A percentile compares a stretch with the other conserved stretches of the same genome.
Evolutionary conservation across 306 rosid genomes (phyloP).

Genomic region (Lagenaria siceraria): DNA sequence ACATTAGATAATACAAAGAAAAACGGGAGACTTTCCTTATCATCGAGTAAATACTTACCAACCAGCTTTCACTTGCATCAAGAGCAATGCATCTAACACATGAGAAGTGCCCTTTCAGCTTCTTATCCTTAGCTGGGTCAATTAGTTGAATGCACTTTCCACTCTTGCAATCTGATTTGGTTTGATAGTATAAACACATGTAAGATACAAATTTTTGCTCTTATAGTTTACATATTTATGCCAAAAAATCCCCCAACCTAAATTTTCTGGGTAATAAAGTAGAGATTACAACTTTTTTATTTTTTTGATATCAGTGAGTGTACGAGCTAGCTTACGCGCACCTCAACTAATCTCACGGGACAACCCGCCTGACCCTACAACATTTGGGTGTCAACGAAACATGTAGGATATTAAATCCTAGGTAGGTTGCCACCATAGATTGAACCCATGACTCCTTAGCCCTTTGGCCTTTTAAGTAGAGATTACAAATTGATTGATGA

Average conservation of each 20-base stretch:
- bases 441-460: too few species aligned
- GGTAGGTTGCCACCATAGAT: too few species aligned
- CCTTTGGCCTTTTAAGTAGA: too few species aligned
- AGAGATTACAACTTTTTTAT: not conserved
- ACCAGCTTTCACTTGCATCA: conserved; percentile 91
- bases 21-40: not conserved
- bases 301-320: too few species aligned
- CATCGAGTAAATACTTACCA: conserved; percentile 40
- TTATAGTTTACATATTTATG: not conserved
- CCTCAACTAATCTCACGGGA: too few species aligned
- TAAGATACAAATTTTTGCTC: not conserved
- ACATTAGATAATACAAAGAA: not conserved
- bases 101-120: conserved; percentile 39
- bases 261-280: not conserved
- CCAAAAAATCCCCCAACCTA: not conserved
- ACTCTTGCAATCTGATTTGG: conserved; percentile 69
- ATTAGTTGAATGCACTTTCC: conserved; percentile 66
- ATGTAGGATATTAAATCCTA: too few species aligned
- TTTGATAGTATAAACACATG: conserved; percentile 10
- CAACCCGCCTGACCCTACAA: too few species aligned
- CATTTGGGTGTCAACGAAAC: too few species aligned
- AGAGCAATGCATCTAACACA: conserved; percentile 64
- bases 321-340: too few species aligned
- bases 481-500: not conserved
- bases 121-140: conserved; percentile 47